Conservation (phyloP, 768 basidiomycete genomes). For the Strobilomyces dryophilus region DNA sequence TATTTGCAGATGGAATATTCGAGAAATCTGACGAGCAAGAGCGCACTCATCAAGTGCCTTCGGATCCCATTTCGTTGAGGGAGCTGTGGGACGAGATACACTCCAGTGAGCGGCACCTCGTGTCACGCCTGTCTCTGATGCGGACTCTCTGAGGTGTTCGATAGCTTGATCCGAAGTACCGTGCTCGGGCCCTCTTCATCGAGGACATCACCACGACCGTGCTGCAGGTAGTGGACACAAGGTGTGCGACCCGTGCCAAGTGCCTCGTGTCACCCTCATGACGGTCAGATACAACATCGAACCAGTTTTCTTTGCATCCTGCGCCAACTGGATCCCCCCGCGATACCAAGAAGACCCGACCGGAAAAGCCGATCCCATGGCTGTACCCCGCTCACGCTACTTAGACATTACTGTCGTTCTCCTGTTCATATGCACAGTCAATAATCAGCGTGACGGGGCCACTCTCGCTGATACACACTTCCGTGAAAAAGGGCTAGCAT, state of each 20-base stretch:
- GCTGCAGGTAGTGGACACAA: conserved; percentile 35
- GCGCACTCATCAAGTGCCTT: background rate
- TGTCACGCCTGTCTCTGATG: too few relatives aligned
- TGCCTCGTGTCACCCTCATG: background rate
- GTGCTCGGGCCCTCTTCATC: conserved; percentile 35
- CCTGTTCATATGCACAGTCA: conserved; percentile 38
- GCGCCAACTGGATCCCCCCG: too few relatives aligned
- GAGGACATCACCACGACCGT: conserved; percentile 33
- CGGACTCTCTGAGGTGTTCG: background rate
- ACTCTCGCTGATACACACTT: too few relatives aligned
- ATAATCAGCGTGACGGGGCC: conserved; percentile 15
- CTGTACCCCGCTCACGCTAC: background rate
- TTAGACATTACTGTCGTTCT: conserved; percentile 43
- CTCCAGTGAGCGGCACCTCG: too few relatives aligned
- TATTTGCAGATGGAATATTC: conserved; percentile 16
- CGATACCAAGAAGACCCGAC: too few relatives aligned
- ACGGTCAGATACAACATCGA: conserved; percentile 28
- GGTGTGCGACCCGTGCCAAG: conserved; percentile 19
- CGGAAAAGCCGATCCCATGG: too few relatives aligned
- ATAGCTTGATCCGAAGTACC: conserved; percentile 22
- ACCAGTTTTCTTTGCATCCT: too few relatives aligned
- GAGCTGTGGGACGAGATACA: too few relatives aligned
- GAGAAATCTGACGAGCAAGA: conserved; percentile 5
- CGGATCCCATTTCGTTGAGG: too few relatives aligned
- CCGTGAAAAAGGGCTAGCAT: conserved; percentile 1